Base-by-base conservation (phyloP, 176 grass and related monocot species). In the Thalia dealbata region DNA sequence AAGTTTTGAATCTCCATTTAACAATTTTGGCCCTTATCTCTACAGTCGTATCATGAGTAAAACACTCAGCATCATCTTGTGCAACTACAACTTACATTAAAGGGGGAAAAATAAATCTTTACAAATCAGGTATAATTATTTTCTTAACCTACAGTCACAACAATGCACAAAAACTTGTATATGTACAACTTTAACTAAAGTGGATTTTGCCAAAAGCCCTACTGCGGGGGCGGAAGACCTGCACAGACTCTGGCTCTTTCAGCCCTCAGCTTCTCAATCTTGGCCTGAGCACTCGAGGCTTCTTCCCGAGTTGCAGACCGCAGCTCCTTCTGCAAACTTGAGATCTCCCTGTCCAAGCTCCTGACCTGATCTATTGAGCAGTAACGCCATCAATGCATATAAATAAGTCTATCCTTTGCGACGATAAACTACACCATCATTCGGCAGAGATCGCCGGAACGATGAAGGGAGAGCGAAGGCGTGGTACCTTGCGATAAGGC, bases 401-500 rank as follows among this genome's bases (percentile, higher is more conserved):
- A 22, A 35, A 30, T 15, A 44, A 13, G 19, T 41, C n/a, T 8
- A 42, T 32, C n/a, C n/a, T n/a, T 51, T 51, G 21, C 22, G 14
- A 22, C 23, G 15, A 24, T 23, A 71, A 13, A 25, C 19, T 50
- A 28, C 7, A 14, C 12, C 9, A 38, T 19, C 19, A 14, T 24
- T 42, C 26, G 41, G 23, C 26, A 13, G 6, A 28, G 6, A 24
- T 71, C 42, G 35, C n/a, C 7, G 19, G 50, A 1, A 19, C 30
- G 5, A 56, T n/a, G 19, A 15, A 19, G 16, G 38, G 23, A 0
- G 0, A 48, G 15, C 10, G 46, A 8, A 3, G 10, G 27, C 41
- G 10, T 7, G 64, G 26, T 32, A 90, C 83, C 77, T 82, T 80
- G 16, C 85, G 79, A 61, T 87, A 29, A 7, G 88, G 85, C 88